Evolutionary conservation across 345 rosid species (phyloP), one percentile per base, ranked within the genome.

Genomic region (Acer campestre): DNA sequence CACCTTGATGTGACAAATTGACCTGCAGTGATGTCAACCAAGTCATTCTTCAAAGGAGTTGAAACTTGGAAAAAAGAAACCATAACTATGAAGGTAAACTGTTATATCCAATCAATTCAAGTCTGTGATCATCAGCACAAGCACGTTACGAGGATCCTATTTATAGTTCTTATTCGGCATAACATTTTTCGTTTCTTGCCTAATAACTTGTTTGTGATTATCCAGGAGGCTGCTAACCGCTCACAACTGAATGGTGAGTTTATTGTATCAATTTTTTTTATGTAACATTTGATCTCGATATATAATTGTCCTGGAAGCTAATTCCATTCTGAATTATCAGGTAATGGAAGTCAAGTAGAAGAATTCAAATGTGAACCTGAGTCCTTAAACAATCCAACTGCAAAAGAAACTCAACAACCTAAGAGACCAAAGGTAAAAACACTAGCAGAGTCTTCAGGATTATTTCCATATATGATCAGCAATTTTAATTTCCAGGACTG

Each of bases 51-150:
- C 55, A 88, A 74, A 80, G 91, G 91, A 35, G 77, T 88, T 61
- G 83, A 82, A 72, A 85, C 91, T 38, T 86, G 91, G 91, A 84
- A 84, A 61, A 85, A 81, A 64, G 89, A 88, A 80, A 84, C 88
- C 64, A 76, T 74, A 20, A 62, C 63, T 16, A 84, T 70, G 44
- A 79, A 81, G 81, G 91, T 85, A 4, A 44, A 16, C 44, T 62
- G 2, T 62, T 35, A 35, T 35, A 35, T 35, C 38, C 38, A 4
- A 35, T 35, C 38, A 35, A 35, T 35, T 0, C 38, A 35, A 35
- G 4, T 35, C 38, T 35, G 5, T 29, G 31, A 29, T 29, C 38
- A 25, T 14, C 13, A 46, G 3, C 49, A 10, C 49, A 2, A 9
- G 3, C 49, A 46, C 49, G 3, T 9, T 9, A 9, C 49, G 14